Base-by-base conservation (phyloP, 2,329 filamentous ascomycete species). In the Talaromyces sp. region DNA sequence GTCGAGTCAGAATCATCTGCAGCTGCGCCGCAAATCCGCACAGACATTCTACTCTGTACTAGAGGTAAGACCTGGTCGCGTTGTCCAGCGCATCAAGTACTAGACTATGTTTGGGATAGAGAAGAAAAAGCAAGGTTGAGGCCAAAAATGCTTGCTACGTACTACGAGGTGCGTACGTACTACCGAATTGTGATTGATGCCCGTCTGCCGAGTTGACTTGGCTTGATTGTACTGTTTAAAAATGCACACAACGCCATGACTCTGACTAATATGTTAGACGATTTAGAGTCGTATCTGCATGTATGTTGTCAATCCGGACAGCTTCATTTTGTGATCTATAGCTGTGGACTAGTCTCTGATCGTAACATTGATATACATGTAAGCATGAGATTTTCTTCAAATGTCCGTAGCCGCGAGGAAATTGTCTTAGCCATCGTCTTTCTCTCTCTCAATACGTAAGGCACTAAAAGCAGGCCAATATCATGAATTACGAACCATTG, bases 21-120 rank as follows among this genome's bases (percentile, higher is more conserved):
- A 56, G 60, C 63, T 62, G 63, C 59, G 59, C 63, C 59, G 63
- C 63, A 62, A 65, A 62, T 49, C 63, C 50, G 50, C 63, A 62
- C 63, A 62, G 63, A 65, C 63, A 50, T 58, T 47, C 47, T 9
- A 19, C 19, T 62, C n/a, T 19, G 33, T 60, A 24, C 33, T 49
- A 22, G 43, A 50, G 14, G 27, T 49, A 22, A 41, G 43, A 22
- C 62, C 57, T 43, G n/a, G 33, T 54, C 19, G 19, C 22, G 35
- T 52, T 52, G 59, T 37, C 59, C 59, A 61, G 19, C 59, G 45
- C 58, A 60, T 60, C 41, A 33, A 52, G 13, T 35, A 31, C 59
- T 39, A 50, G 59, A 52, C 59, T 61, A 31, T 9, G 22, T 45
- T 41, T 19, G 24, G 56, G 39, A 45, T 59, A 59, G 56, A 16